phyloP scores from a whole-genome alignment of 176 grass and related monocot genomes.

The Oryza australiensis region DNA sequence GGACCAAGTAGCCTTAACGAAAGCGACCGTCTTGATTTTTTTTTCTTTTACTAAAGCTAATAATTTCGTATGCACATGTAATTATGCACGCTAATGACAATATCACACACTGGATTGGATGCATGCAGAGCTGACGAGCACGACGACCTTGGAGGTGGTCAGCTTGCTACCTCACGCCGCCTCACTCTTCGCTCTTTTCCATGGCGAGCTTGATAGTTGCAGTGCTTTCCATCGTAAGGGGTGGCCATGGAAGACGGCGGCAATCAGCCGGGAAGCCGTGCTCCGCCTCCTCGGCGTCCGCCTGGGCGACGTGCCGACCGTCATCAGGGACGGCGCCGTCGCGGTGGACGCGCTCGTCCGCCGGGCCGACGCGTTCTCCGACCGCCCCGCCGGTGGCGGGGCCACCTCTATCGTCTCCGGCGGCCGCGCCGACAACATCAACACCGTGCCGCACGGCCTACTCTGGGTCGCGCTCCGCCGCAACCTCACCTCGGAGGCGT shows the following conservation, averaged over 20 bases:
- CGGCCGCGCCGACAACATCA: conserved; percentile 13
- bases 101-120: no score
- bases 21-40: no score
- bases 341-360: neutral
- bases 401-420: conserved; percentile 13
- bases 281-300: conserved; percentile 17
- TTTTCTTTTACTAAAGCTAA: no score
- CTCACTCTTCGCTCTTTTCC: neutral
- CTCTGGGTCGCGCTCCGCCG: conserved; percentile 27
- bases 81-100: no score
- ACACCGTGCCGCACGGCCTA: conserved; percentile 16
- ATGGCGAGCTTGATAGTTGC: neutral
- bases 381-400: neutral
- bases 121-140: neutral
- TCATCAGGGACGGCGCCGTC: conserved; percentile 6
- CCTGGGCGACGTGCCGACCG: conserved; percentile 13
- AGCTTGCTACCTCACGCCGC: no score
- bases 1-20: no score
- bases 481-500: conserved; percentile 28
- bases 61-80: no score
- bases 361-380: conserved; percentile 31
- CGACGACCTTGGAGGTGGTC: neutral
- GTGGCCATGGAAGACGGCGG: neutral
- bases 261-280: neutral
- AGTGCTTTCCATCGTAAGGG: neutral